These are phyloP conservation scores for Diplotaxis tenuifolia DNA, from an alignment of 345 rosid genomes.

Conservation along the genomic window DNA sequence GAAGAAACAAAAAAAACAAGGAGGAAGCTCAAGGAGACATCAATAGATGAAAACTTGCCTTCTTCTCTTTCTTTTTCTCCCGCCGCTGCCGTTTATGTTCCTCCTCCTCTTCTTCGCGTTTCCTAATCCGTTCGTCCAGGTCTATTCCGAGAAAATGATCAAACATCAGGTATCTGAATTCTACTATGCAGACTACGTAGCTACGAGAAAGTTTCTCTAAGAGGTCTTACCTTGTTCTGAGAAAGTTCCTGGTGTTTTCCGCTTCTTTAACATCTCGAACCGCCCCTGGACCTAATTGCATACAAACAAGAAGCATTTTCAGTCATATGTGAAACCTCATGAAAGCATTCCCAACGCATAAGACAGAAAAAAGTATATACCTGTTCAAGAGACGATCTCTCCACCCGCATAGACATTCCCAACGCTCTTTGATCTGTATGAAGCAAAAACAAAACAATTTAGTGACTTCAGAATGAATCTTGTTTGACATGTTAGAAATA, in stretches of 20 bases:
- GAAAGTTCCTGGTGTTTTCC: slow-evolving; percentile 83
- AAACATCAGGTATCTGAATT: slow-evolving; percentile 7
- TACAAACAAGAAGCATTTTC: slow-evolving; percentile 1
- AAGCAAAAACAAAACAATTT: slow-evolving; percentile 2
- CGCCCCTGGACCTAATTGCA: slow-evolving; percentile 76
- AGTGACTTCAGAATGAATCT: slow-evolving; percentile 4
- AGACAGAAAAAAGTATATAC: slow-evolving; percentile 29
- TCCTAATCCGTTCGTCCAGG: slow-evolving; percentile 82
- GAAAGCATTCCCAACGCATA: slow-evolving; percentile 7
- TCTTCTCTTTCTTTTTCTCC: slow-evolving; percentile 95
- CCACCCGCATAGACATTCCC: slow-evolving; percentile 2
- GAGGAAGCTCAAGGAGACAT: slow-evolving; percentile 6
- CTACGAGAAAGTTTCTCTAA: neutral
- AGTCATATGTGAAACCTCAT: neutral
- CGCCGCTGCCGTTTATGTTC: slow-evolving; percentile 72
- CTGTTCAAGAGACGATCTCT: slow-evolving; percentile 84
- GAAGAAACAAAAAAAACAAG: neutral
- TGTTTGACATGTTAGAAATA: neutral
- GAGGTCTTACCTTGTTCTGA: slow-evolving; percentile 73
- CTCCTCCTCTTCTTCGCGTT: slow-evolving; percentile 91
- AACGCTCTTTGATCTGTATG: slow-evolving; percentile 37
- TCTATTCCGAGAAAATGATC: slow-evolving; percentile 40
- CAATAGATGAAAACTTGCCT: slow-evolving; percentile 45
- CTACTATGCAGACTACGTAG: slow-evolving; percentile 2
- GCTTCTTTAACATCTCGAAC: slow-evolving; percentile 78